Evolutionary conservation across 371 early-diverging fungal species (phyloP).

Genomic region (Mortierella sp.): DNA sequence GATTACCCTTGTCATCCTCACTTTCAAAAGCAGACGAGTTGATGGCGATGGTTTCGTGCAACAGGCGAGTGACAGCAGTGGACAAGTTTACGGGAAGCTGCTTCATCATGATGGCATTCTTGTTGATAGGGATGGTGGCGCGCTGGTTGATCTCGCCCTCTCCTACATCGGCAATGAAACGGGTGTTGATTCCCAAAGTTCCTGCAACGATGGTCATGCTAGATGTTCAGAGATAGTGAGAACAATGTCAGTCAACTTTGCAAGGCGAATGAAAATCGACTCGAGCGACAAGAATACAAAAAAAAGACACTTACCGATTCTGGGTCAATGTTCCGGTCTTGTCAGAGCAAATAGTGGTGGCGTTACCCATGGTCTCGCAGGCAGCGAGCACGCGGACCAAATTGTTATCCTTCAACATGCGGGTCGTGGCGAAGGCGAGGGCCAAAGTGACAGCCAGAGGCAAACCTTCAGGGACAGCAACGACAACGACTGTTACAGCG

Average conservation of each 20-base stretch:
- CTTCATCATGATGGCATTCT: conserved; percentile 55
- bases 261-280: not conserved
- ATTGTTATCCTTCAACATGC: conserved; percentile 91
- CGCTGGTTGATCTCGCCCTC: conserved; percentile 37
- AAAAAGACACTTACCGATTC: conserved; percentile 58
- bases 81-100: conserved; percentile 60
- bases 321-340: conserved; percentile 92
- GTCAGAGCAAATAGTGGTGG: conserved; percentile 91
- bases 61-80: conserved; percentile 50
- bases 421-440: conserved; percentile 76
- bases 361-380: conserved; percentile 95
- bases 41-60: conserved; percentile 75
- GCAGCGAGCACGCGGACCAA: conserved; percentile 87
- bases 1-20: conserved; percentile 63
- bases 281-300: not conserved
- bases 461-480: conserved; percentile 86
- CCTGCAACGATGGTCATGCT: conserved; percentile 87
- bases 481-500: conserved; percentile 76
- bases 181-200: conserved; percentile 57
- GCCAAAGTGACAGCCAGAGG: conserved; percentile 83
- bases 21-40: conserved; percentile 86
- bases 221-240: not conserved
- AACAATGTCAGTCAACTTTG: not conserved
- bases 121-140: conserved; percentile 45
- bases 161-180: conserved; percentile 40